phyloP scores from a whole-genome alignment of 1,284 basidiomycete species.

The Tilletia horrida region DNA sequence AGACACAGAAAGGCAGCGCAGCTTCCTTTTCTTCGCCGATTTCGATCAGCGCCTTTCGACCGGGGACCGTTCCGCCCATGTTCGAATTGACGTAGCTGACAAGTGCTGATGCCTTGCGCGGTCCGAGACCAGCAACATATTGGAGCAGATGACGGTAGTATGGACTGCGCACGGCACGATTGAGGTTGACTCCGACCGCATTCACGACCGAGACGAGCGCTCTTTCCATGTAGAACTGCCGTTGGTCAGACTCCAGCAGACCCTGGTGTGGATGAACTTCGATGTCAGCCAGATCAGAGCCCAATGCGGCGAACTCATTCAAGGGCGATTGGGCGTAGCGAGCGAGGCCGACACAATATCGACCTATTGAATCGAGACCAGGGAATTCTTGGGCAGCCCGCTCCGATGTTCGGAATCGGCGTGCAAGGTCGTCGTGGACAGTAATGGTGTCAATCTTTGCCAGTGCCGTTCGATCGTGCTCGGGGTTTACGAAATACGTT shows the following conservation, averaged over 20 bases:
- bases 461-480: conserved; percentile 15
- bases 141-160: conserved; percentile 85
- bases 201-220: conserved; percentile 85
- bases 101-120: conserved; percentile 83
- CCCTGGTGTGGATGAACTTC: conserved; percentile 70
- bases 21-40: conserved; percentile 23
- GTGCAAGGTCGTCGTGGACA: conserved; percentile 84
- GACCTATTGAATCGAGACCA: conserved; percentile 72
- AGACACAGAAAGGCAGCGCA: conserved; percentile 43
- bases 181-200: conserved; percentile 91
- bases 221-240: conserved; percentile 77
- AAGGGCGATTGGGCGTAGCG: conserved; percentile 90
- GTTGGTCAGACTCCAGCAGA: conserved; percentile 75
- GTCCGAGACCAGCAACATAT: conserved; percentile 89
- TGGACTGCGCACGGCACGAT: conserved; percentile 77
- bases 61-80: conserved; percentile 48
- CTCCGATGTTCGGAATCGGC: conserved; percentile 86
- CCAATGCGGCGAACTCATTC: conserved; percentile 52
- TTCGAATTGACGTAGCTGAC: conserved; percentile 59
- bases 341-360: conserved; percentile 91
- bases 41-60: conserved; percentile 40
- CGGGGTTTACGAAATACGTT: neutral
- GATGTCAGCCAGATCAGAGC: conserved; percentile 46
- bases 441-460: conserved; percentile 65
- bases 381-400: conserved; percentile 83